Percentiles rank a stretch among this genome's conserved stretches.
phyloP scores from a whole-genome alignment of 2,329 filamentous ascomycete species.

The Fusarium setosum region DNA sequence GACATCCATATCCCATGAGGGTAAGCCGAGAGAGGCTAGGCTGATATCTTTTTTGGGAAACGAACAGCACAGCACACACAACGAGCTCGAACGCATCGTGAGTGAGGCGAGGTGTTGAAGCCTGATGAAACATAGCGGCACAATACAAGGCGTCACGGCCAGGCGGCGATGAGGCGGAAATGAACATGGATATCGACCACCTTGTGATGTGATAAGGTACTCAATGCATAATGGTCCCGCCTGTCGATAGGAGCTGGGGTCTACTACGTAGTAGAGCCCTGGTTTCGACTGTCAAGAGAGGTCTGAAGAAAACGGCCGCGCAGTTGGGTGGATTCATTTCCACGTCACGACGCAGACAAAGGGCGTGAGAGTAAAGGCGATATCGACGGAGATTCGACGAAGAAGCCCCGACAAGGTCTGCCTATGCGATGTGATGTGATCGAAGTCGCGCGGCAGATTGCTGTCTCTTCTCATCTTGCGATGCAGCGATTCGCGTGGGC shows the following conservation, averaged over 20 bases:
- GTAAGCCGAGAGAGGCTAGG: background rate
- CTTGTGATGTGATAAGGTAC: constrained; percentile 27
- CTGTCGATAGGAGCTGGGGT: constrained; percentile 20
- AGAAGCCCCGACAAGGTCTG: constrained; percentile 11
- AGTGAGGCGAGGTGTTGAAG: constrained; percentile 2
- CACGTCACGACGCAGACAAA: constrained; percentile 36
- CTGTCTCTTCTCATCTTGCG: constrained; percentile 2
- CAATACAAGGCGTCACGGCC: constrained; percentile 3
- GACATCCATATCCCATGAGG: constrained; percentile 6
- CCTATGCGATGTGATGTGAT: constrained; percentile 26
- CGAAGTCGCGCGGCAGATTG: constrained; percentile 10
- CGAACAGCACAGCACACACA: constrained; percentile 3
- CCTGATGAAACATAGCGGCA: constrained; percentile 11
- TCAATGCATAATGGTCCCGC: constrained; percentile 23
- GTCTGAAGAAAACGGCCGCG: constrained; percentile 34
- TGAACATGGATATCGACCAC: constrained; percentile 8
- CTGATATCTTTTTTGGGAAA: background rate
- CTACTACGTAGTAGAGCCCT: constrained; percentile 19
- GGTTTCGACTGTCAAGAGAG: constrained; percentile 22
- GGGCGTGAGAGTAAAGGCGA: constrained; percentile 15
- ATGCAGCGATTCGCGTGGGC: constrained; percentile 6
- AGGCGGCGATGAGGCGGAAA: constrained; percentile 18
- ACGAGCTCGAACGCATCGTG: background rate
- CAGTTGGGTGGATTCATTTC: constrained; percentile 34
- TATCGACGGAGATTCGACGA: constrained; percentile 4